Conservation (phyloP, 805 yeast species). For the Tetrapisispora pingtungensis region DNA sequence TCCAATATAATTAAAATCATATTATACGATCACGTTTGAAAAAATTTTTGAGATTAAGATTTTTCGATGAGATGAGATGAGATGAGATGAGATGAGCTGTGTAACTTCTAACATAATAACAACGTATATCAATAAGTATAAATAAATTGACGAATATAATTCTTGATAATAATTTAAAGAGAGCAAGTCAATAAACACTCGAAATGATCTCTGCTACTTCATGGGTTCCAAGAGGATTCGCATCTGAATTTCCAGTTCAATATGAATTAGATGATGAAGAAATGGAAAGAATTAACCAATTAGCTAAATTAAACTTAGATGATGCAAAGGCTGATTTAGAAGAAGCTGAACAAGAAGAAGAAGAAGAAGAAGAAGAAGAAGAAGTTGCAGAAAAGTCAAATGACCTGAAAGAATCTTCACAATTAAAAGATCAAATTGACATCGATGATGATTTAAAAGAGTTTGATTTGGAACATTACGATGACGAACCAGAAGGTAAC, state of each 20-base stretch:
- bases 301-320: slow-evolving; percentile 73
- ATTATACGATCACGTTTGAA: neutral
- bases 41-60: slow-evolving; percentile 2
- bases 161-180: neutral
- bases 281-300: slow-evolving; percentile 75
- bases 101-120: too few species aligned
- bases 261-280: slow-evolving; percentile 87
- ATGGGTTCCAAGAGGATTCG: slow-evolving; percentile 96
- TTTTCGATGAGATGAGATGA: slow-evolving; percentile 9
- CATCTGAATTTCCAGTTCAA: slow-evolving; percentile 84
- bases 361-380: slow-evolving; percentile 18
- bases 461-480: slow-evolving; percentile 78
- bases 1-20: neutral
- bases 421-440: slow-evolving; percentile 45
- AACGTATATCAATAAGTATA: too few species aligned
- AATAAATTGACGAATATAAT: too few species aligned
- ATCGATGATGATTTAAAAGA: slow-evolving; percentile 80
- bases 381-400: neutral
- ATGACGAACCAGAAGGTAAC: slow-evolving; percentile 41
- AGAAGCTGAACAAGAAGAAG: slow-evolving; percentile 30
- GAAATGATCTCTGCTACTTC: slow-evolving; percentile 79
- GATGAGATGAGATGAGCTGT: slow-evolving; percentile 12
- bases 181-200: neutral
- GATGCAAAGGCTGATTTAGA: slow-evolving; percentile 64
- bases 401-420: slow-evolving; percentile 1